phyloP scores from a whole-genome alignment of 345 rosid genomes.

The Heritiera fomes region DNA sequence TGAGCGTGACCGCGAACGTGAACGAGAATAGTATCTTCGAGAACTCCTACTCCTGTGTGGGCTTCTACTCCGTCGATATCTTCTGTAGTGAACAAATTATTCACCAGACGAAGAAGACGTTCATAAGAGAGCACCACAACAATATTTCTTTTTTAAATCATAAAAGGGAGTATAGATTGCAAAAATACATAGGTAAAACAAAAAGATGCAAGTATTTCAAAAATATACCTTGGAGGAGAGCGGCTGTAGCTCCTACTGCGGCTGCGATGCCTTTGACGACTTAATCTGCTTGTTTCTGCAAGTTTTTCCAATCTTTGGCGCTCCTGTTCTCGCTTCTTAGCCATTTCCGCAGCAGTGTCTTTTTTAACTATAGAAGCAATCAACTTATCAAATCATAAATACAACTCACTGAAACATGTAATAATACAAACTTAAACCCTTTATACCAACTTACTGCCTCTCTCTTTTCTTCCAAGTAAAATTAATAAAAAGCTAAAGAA shows the following conservation, averaged over 20 bases:
- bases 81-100: slow-evolving; percentile 8
- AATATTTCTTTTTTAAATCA: not conserved
- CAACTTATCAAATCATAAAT: not conserved
- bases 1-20: not conserved
- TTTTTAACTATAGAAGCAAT: slow-evolving; percentile 69
- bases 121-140: not conserved
- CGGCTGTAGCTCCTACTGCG: slow-evolving; percentile 76
- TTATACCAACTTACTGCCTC: not conserved
- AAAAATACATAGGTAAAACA: not conserved
- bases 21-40: slow-evolving; percentile 46
- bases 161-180: not conserved
- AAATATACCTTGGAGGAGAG: slow-evolving; percentile 77
- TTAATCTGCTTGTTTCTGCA: slow-evolving; percentile 79
- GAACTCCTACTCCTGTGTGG: slow-evolving; percentile 55
- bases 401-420: slow-evolving; percentile 12
- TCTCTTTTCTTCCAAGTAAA: not conserved
- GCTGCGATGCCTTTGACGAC: not conserved
- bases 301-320: slow-evolving; percentile 84
- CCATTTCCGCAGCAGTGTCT: slow-evolving; percentile 89
- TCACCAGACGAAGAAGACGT: not conserved
- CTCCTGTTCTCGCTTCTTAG: slow-evolving; percentile 94
- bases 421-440: slow-evolving; percentile 6
- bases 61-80: slow-evolving; percentile 37
- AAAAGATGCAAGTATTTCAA: too few relatives aligned
- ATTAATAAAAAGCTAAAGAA: not conserved